These are phyloP conservation scores for Colletotrichum tofieldiae DNA, from an alignment of 2,329 filamentous ascomycete genomes.

Conservation along the genomic window DNA sequence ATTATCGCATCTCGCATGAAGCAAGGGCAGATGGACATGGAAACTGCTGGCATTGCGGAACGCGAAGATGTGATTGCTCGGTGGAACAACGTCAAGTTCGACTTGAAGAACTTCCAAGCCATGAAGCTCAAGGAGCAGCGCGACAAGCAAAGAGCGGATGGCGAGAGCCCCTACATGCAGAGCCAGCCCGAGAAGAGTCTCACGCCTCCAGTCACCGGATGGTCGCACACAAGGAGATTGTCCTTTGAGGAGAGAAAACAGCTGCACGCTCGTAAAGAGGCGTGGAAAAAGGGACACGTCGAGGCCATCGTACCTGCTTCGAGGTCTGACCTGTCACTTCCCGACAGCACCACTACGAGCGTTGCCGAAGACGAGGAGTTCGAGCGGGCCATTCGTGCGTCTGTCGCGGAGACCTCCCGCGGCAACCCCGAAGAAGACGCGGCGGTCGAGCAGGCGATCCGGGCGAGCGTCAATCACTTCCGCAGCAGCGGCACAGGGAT, in stretches of 20 bases:
- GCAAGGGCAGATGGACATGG: constrained; percentile 80
- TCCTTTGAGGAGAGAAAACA: constrained; percentile 68
- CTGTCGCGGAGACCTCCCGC: constrained; percentile 78
- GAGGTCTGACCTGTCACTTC: constrained; percentile 42
- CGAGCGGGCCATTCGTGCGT: constrained; percentile 79
- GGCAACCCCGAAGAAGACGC: constrained; percentile 80
- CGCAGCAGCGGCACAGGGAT: constrained; percentile 47
- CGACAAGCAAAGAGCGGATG: constrained; percentile 48
- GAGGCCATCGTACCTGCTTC: constrained; percentile 44
- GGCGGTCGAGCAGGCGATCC: constrained; percentile 80
- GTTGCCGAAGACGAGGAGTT: constrained; percentile 70
- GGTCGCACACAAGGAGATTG: constrained; percentile 64
- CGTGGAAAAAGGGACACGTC: constrained; percentile 56
- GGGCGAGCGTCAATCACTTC: constrained; percentile 77
- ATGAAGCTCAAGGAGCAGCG: constrained; percentile 64
- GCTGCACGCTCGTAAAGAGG: constrained; percentile 64
- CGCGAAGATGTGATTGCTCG: constrained; percentile 74
- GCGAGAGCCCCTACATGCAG: constrained; percentile 46
- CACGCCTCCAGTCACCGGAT: constrained; percentile 59
- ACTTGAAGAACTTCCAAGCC: constrained; percentile 74
- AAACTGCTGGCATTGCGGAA: constrained; percentile 69
- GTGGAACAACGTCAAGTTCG: constrained; percentile 74
- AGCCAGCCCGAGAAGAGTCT: constrained; percentile 18
- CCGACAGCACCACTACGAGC: constrained; percentile 38
- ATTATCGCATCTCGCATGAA: constrained; percentile 83